A percentile compares a stretch with the other conserved stretches of the same genome.
phyloP scores from a whole-genome alignment of 495 filamentous ascomycete genomes.

The Aspergillus ellipticus region DNA sequence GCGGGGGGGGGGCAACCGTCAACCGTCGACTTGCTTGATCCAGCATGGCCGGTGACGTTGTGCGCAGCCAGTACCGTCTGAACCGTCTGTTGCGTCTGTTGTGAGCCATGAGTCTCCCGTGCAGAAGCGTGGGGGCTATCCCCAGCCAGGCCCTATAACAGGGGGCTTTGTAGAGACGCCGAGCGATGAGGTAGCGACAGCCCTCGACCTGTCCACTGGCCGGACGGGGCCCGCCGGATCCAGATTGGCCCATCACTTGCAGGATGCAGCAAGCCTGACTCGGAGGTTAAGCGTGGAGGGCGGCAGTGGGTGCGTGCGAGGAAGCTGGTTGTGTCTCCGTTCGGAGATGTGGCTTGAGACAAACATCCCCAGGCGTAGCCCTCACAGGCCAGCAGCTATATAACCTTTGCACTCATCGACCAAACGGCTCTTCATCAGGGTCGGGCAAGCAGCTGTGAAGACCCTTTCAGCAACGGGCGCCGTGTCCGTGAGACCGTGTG shows the following conservation, averaged over 20 bases:
- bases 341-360: neutral
- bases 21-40: no score
- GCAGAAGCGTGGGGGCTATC: neutral
- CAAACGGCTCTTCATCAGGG: no score
- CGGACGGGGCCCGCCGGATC: neutral
- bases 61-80: neutral
- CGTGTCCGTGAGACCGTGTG: no score
- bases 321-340: neutral
- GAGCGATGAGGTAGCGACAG: neutral
- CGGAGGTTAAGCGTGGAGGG: neutral
- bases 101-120: neutral
- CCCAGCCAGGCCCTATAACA: no score
- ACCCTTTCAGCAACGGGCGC: neutral
- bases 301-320: neutral
- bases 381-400: neutral
- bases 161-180: no score
- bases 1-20: no score
- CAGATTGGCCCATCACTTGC: constrained; percentile 1
- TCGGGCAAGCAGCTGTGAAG: neutral
- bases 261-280: constrained; percentile 1
- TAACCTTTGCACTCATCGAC: neutral
- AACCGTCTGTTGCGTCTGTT: no score
- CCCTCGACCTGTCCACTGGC: neutral
- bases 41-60: neutral
- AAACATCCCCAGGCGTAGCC: neutral